A percentile compares a stretch with the other conserved stretches of the same genome.
phyloP scores from a whole-genome alignment of 345 rosid species.

The Passiflora organensis region DNA sequence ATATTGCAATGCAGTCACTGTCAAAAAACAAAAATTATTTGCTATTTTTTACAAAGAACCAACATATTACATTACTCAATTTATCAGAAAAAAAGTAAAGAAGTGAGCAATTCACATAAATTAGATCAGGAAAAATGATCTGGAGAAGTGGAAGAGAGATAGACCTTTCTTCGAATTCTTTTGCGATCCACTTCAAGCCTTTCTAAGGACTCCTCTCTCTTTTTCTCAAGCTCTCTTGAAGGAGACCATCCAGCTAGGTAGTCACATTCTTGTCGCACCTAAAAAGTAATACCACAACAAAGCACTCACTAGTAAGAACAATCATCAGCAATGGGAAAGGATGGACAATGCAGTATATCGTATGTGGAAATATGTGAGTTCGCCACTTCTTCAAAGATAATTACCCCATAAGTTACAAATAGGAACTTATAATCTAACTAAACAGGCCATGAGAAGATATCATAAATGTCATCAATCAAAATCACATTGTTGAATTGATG shows the following conservation, averaged over 20 bases:
- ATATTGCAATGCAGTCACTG: not conserved
- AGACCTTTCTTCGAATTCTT: constrained; percentile 63
- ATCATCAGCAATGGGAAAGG: too few species aligned
- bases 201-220: constrained; percentile 33
- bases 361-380: not conserved
- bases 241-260: constrained; percentile 60
- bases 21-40: not conserved
- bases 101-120: not conserved
- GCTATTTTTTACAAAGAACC: not conserved
- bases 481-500: too few species aligned
- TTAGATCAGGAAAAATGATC: not conserved
- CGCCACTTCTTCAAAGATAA: not conserved
- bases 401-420: too few species aligned
- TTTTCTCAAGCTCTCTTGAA: constrained; percentile 38
- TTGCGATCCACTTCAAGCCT: constrained; percentile 48
- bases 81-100: not conserved
- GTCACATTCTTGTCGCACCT: constrained; percentile 80
- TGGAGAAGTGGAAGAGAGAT: not conserved
- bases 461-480: too few species aligned
- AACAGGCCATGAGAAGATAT: too few species aligned
- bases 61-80: too few species aligned
- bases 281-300: not conserved
- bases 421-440: too few species aligned
- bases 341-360: not conserved
- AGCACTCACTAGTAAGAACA: not conserved